Percentiles rank a stretch among this genome's conserved stretches.
Evolutionary conservation across 768 basidiomycete species (phyloP).

Genomic region (Suillus ampliporus): DNA sequence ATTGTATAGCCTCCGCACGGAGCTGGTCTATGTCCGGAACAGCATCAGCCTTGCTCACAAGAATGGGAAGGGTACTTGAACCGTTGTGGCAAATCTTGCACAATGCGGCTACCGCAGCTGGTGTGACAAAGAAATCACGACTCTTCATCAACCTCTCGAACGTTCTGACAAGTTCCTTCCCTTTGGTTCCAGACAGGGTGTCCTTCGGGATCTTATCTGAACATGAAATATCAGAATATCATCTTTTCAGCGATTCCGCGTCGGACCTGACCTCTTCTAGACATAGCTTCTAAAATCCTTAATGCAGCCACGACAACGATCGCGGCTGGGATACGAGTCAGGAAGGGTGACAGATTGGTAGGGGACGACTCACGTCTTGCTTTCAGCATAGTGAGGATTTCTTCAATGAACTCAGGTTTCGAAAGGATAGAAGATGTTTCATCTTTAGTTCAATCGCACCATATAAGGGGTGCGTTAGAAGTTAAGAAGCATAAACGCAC

Average conservation of each 20-base stretch:
- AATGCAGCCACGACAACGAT: slow-evolving; percentile 30
- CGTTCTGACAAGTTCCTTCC: slow-evolving; percentile 11
- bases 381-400: slow-evolving; percentile 19
- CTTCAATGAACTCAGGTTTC: not conserved
- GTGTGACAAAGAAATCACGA: slow-evolving; percentile 37
- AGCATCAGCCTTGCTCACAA: slow-evolving; percentile 4
- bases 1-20: slow-evolving; percentile 22
- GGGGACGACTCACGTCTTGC: slow-evolving; percentile 4
- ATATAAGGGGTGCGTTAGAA: slow-evolving; percentile 33
- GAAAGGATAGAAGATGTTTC: slow-evolving; percentile 13
- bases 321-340: slow-evolving; percentile 23
- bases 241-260: not conserved
- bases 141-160: slow-evolving; percentile 26
- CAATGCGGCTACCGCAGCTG: slow-evolving; percentile 31
- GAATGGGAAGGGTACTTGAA: slow-evolving; percentile 5
- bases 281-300: slow-evolving; percentile 25
- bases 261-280: slow-evolving; percentile 12
- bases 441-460: slow-evolving; percentile 29
- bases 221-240: not conserved
- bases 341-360: not conserved
- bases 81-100: slow-evolving; percentile 30
- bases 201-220: slow-evolving; percentile 1
- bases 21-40: slow-evolving; percentile 21
- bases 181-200: slow-evolving; percentile 17
- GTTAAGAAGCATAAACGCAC: not conserved